These are phyloP conservation scores for Salix brachista DNA, from an alignment of 345 rosid genomes.

Conservation along the genomic window DNA sequence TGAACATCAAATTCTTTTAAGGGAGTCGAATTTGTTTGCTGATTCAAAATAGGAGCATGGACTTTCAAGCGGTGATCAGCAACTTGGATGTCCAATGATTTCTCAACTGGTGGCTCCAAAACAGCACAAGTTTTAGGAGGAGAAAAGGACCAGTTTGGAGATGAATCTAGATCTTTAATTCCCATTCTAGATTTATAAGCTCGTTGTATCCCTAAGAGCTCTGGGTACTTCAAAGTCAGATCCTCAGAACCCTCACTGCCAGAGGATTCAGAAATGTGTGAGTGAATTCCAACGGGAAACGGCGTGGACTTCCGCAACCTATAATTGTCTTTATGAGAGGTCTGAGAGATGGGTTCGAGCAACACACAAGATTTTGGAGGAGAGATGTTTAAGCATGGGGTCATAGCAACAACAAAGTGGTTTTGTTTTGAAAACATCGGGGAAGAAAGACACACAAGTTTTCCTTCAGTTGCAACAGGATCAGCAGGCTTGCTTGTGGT, in stretches of 20 bases:
- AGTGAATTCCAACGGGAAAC: slow-evolving; percentile 41
- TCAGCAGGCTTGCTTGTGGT: slow-evolving; percentile 35
- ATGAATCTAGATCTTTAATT: slow-evolving; percentile 47
- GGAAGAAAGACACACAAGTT: slow-evolving; percentile 35
- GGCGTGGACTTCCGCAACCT: slow-evolving; percentile 49
- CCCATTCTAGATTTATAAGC: slow-evolving; percentile 36
- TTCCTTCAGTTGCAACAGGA: slow-evolving; percentile 18
- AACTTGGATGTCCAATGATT: slow-evolving; percentile 19
- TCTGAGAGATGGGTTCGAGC: slow-evolving; percentile 54
- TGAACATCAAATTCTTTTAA: slow-evolving; percentile 12
- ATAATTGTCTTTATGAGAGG: slow-evolving; percentile 25
- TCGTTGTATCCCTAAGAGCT: slow-evolving; percentile 57
- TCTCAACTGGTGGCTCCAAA: slow-evolving; percentile 57
- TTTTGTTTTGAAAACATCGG: slow-evolving; percentile 33
- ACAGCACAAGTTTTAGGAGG: slow-evolving; percentile 84
- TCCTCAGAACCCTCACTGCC: slow-evolving; percentile 40
- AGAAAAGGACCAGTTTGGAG: slow-evolving; percentile 79
- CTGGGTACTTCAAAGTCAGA: slow-evolving; percentile 60
- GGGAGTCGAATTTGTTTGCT: slow-evolving; percentile 9
- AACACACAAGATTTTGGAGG: slow-evolving; percentile 76
- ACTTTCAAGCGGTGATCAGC: slow-evolving; percentile 11
- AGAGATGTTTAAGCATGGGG: slow-evolving; percentile 71
- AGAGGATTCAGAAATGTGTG: slow-evolving; percentile 55
- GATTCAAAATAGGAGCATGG: slow-evolving; percentile 13
- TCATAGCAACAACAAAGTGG: slow-evolving; percentile 52